Percentiles rank a stretch among this genome's conserved stretches.
phyloP scores from a whole-genome alignment of 352 stramenopile species.

The Phytophthora macrochlamydospora region DNA sequence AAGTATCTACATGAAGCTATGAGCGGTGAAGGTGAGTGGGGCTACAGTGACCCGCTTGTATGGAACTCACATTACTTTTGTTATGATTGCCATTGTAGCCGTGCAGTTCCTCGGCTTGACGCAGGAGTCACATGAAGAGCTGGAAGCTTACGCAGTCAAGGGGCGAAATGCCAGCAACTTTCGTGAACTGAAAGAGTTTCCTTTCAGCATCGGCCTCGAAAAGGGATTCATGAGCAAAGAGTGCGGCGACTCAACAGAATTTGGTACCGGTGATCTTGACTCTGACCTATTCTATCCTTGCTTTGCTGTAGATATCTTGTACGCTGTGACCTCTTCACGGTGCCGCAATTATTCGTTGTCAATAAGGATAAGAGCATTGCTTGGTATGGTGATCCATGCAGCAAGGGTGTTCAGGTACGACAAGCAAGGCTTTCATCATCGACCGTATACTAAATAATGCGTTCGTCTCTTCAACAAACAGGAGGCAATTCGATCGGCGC shows the following conservation, averaged over 20 bases:
- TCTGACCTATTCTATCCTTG: background rate
- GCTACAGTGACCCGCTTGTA: background rate
- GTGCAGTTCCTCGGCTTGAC: constrained; percentile 73
- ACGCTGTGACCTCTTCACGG: constrained; percentile 55
- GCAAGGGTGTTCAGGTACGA: constrained; percentile 44
- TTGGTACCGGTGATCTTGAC: background rate
- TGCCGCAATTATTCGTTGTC: constrained; percentile 68
- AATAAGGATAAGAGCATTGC: constrained; percentile 59
- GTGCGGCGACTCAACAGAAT: constrained; percentile 21
- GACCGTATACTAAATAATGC: background rate
- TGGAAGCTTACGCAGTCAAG: constrained; percentile 67
- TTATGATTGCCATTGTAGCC: constrained; percentile 15
- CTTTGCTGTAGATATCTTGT: constrained; percentile 55
- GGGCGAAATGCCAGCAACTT: constrained; percentile 62
- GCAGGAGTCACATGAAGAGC: constrained; percentile 68
- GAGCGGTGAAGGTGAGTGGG: constrained; percentile 36
- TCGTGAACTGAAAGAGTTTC: constrained; percentile 50
- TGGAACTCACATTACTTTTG: background rate
- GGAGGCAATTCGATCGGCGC: constrained; percentile 39
- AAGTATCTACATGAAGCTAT: constrained; percentile 42
- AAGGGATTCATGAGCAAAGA: constrained; percentile 73
- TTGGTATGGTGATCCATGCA: constrained; percentile 58
- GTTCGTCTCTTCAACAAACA: background rate
- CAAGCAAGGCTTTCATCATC: background rate
- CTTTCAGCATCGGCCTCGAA: constrained; percentile 72